phyloP scores from a whole-genome alignment of 768 basidiomycete species.

The Suillus subaureus region DNA sequence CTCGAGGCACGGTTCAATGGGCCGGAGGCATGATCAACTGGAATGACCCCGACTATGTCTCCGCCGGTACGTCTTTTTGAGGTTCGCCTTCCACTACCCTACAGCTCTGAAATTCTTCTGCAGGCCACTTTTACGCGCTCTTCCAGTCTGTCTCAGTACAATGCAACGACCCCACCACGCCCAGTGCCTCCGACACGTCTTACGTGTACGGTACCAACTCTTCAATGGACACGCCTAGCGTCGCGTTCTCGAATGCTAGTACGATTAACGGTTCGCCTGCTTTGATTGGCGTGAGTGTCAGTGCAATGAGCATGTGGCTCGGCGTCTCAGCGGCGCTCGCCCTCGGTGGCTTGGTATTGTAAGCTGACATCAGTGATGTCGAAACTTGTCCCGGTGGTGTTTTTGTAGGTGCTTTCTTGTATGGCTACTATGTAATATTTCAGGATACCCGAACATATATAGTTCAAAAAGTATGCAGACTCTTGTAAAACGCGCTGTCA shows the following conservation, averaged over 20 bases:
- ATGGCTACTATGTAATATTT: background rate
- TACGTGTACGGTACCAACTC: constrained; percentile 66
- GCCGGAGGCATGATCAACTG: constrained; percentile 83
- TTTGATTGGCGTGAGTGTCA: constrained; percentile 11
- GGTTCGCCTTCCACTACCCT: background rate
- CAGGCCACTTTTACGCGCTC: constrained; percentile 72
- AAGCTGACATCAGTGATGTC: constrained; percentile 9
- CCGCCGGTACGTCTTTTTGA: constrained; percentile 49
- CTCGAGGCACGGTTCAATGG: constrained; percentile 78
- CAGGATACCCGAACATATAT: constrained; percentile 7
- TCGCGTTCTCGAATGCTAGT: constrained; percentile 61
- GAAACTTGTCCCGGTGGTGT: background rate
- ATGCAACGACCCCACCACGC: constrained; percentile 54
- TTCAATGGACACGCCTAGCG: constrained; percentile 51
- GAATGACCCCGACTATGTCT: constrained; percentile 72
- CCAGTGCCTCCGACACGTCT: constrained; percentile 52
- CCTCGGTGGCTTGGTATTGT: constrained; percentile 24
- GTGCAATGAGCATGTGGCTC: constrained; percentile 17
- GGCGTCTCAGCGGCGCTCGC: constrained; percentile 13
- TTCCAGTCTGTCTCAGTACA: constrained; percentile 63
- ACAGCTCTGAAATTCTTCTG: constrained; percentile 1
- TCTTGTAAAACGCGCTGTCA: background rate
- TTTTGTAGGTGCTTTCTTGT: background rate
- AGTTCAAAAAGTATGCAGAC: constrained; percentile 5
- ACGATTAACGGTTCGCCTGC: constrained; percentile 46